Base-by-base conservation (phyloP, 2,329 filamentous ascomycete species). In the Aspergillus sp. region DNA sequence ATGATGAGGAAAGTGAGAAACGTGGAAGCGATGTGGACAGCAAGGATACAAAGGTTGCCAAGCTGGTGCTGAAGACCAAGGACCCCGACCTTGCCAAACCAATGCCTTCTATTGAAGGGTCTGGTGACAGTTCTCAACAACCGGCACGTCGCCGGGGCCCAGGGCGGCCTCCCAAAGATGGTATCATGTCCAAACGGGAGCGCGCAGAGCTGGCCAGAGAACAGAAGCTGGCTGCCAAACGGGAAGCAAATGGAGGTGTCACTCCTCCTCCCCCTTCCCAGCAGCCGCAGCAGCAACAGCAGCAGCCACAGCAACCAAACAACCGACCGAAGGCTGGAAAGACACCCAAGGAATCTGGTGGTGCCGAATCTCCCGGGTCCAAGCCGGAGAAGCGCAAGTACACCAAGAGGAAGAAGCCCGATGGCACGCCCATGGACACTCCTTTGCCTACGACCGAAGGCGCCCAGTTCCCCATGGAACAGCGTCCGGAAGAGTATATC, bases 121-220 rank as follows among this genome's bases (percentile, higher is more conserved):
- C 58, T 57, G 48, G 67, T 63, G 50, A 67, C 66, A 52, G 61
- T 32, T 42, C 64, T 35, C 62, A 66, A 27, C 67, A 67, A 41
- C 69, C 73, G 7, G 53, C 54, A 5, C 62, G 65, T 37, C 67
- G 67, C 37, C 64, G 71, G 37, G 81, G 81, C 36, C 81, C 81
- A 42, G 81, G 81, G 41, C 71, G 81, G 39, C 81, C 81, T 35
- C 81, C 81, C 7, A 84, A 84, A 65, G 80, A 84, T 56, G 81
- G 81, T 13, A 75, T 83, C 56, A 81, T 84, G 73, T 84, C 81
- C 5, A 84, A 83, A 56, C 75, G 81, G 39, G 80, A 83, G 58
- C 68, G 75, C 47, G 73, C 75, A 26, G 71, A 76, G 50, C 65
- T 78, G 53, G 72, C 75, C 43, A 73, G 74, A 48, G 73, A 77